phyloP scores from a whole-genome alignment of 441 rosid genomes.

The Euphorbia schlechtendalii region DNA sequence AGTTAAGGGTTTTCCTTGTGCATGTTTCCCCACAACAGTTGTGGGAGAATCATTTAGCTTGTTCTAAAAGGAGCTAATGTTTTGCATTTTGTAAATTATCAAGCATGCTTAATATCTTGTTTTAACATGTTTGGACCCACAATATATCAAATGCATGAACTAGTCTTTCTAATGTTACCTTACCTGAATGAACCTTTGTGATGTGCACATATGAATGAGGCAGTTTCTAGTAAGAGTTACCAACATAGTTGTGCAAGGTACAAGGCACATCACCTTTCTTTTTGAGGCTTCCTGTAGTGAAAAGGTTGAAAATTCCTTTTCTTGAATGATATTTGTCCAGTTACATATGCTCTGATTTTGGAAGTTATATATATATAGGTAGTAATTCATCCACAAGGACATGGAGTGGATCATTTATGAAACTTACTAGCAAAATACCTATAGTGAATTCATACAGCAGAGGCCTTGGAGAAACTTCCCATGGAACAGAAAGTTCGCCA shows the following conservation, averaged over 20 bases:
- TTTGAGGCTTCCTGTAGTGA: too few species aligned
- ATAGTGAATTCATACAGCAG: slow-evolving; percentile 23
- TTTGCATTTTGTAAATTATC: neutral
- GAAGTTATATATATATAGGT: slow-evolving; percentile 2
- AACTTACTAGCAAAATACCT: slow-evolving; percentile 32
- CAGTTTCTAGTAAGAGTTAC: neutral
- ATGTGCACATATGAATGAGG: neutral
- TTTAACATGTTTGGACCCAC: too few species aligned
- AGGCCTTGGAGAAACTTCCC: slow-evolving; percentile 20
- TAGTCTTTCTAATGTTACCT: neutral
- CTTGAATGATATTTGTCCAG: too few species aligned
- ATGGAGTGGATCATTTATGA: slow-evolving; percentile 26
- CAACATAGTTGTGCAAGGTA: too few species aligned
- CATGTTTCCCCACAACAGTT: neutral
- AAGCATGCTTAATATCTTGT: neutral
- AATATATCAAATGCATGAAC: neutral
- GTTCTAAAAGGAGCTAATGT: neutral
- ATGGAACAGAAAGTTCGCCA: slow-evolving; percentile 20
- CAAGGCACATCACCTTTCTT: too few species aligned
- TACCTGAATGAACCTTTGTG: neutral
- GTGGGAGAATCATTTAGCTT: neutral
- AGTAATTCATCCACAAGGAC: neutral
- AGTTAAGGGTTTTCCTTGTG: neutral
- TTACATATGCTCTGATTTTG: too few species aligned
- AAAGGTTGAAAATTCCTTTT: too few species aligned